Evolutionary conservation across 192 early-diverging fungal species (phyloP), one percentile per base, ranked within the genome.

Genomic region (Coemansia sp.): DNA sequence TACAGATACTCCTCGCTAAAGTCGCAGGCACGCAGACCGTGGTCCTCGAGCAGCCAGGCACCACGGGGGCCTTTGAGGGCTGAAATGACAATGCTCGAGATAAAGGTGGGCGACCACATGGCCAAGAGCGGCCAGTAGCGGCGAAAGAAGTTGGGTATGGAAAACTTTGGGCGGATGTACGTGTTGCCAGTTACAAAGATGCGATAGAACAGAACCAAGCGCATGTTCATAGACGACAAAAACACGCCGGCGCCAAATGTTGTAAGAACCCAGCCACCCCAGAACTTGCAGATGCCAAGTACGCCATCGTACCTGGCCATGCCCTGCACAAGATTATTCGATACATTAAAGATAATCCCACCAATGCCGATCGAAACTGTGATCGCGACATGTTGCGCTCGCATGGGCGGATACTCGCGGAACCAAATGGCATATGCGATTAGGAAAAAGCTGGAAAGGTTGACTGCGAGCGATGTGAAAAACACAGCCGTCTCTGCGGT

Each of bases 321-420:
- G 13, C 77, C 77, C 49, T 79, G 67, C 10, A 71, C 65, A 38
- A 79, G 65, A 52, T 79, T 79, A 27, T 79, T 71, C 15, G 77
- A 74, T 10, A 79, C 71, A 27, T 71, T 79, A 49, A 79, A 79
- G 29, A 79, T 71, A n/a, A 79, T 71, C 5, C 77, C 65, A 11
- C 77, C 77, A 3, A 74, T 47, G 40, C 77, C 72, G 29, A 74
- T 70, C 8, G 42, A 49, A 18, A 70, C 72, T 18, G 77, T 79
- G 68, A 79, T 79, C 8, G 72, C 77, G 43, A 79, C 77, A 71
- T 79, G 77, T 68, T 79, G 77, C 24, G 77, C 77, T 18, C 67
- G 61, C 72, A 79, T 79, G 33, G 77, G 77, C 46, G 77, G 77
- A 43, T 71, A 79, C 29, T n/a, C 44, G 12, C 77, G 68, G 68